phyloP scores from a whole-genome alignment of 2,329 filamentous ascomycete genomes.

The Aspergillus transmontanensis region DNA sequence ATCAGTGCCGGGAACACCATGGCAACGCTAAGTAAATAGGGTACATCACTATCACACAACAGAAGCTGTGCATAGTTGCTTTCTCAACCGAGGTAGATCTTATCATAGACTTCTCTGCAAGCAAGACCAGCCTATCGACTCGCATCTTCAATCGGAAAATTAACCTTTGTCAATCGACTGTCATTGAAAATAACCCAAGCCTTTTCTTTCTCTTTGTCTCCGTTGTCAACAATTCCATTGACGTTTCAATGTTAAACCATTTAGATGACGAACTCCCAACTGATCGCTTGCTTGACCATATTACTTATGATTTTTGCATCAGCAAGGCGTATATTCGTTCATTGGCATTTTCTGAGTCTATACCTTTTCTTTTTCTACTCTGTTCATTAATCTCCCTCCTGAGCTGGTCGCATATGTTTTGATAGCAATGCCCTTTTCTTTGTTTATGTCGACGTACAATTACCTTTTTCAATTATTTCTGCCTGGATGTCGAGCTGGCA shows the following conservation, averaged over 20 bases:
- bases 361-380: conserved; percentile 2
- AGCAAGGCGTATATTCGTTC: conserved; percentile 24
- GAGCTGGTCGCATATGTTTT: conserved; percentile 7
- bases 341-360: conserved; percentile 13
- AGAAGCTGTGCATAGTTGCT: neutral
- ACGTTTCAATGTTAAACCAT: neutral
- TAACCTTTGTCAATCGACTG: neutral
- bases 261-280: conserved; percentile 10
- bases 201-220: neutral
- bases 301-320: conserved; percentile 27
- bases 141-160: neutral
- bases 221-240: neutral
- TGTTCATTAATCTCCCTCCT: conserved; percentile 10
- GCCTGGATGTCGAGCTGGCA: conserved; percentile 22
- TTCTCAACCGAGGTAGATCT: neutral
- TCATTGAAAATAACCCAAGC: neutral
- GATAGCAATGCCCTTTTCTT: conserved; percentile 1
- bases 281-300: conserved; percentile 19
- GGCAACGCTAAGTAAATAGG: conserved; percentile 21
- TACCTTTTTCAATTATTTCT: conserved; percentile 1
- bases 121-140: neutral
- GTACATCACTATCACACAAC: neutral
- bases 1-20: conserved; percentile 38
- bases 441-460: conserved; percentile 1
- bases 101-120: neutral